Evolutionary conservation across 2,329 filamentous ascomycete genomes (phyloP), one percentile per base, ranked within the genome.

Genomic region (Pyricularia pennisetigena): DNA sequence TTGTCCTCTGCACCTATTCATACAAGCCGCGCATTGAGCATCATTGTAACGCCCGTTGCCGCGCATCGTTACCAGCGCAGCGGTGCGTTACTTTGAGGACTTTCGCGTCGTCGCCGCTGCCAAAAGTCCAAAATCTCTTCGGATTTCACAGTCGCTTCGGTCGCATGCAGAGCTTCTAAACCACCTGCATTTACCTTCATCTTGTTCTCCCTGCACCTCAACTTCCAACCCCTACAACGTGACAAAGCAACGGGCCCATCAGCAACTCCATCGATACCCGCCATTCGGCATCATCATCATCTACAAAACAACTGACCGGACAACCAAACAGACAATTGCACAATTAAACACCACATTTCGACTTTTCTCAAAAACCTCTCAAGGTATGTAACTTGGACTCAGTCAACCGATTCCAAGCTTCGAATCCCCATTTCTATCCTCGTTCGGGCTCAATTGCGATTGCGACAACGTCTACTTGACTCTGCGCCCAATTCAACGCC

Each of bases 361-460:
- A 68, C 70, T 57, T 30, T 67, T 26, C 76, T 71, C 67, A 65
- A 69, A 66, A 49, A 32, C 57, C 57, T 6, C 5, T 71, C 70
- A 74, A 78, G 75, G 80, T 82, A 79, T 75, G 80, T 75, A 74
- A 74, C 69, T 70, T 35, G 23, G 62, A 72, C 68, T 70, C 65
- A 29, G 71, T 68, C 68, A 59, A 32, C 69, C 70, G 23, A 75
- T 77, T 79, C 68, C 65, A 69, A 77, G 75, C 75, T 81, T 79
- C 74, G 75, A 75, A 72, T 72, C 70, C 69, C 72, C 71, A 72
- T 78, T 77, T 73, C 71, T 61, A 72, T 72, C 71, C 72, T 70
- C 74, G 71, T 71, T 71, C 74, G 68, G 30, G 64, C 70, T 74
- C 80, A 81, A 81, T 82, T 76, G 76, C 74, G 67, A 73, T 78